Evolutionary conservation across 306 rosid species (phyloP).

Genomic region (Cyamopsis tetragonoloba): DNA sequence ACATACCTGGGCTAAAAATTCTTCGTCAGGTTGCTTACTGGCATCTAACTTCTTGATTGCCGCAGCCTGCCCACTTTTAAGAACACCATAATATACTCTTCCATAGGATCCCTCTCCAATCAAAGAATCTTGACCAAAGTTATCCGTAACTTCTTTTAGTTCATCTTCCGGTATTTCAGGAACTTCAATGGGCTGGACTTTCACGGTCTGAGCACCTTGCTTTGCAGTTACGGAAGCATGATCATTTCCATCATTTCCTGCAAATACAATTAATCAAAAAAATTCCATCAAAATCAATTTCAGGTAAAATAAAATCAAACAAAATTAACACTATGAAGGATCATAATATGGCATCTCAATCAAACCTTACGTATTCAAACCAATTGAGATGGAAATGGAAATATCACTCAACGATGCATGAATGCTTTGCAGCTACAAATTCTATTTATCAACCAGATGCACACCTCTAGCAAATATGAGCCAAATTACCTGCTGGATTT

Average conservation of each 20-base stretch:
- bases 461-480: conserved; percentile 3
- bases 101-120: conserved; percentile 98
- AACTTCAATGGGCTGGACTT: conserved; percentile 81
- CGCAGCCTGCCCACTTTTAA: conserved; percentile 65
- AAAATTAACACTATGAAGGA: background rate
- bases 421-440: background rate
- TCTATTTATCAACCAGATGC: background rate
- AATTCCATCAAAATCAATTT: conserved; percentile 21
- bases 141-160: conserved; percentile 70
- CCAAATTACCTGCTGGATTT: conserved; percentile 62
- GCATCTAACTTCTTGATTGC: conserved; percentile 92
- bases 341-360: background rate
- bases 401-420: background rate
- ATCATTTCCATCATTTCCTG: conserved; percentile 70
- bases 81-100: conserved; percentile 72
- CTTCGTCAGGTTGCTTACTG: conserved; percentile 91
- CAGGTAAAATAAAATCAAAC: background rate
- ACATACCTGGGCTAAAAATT: conserved; percentile 90
- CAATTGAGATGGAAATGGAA: background rate
- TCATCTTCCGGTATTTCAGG: conserved; percentile 66
- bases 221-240: conserved; percentile 57
- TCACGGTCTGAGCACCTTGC: conserved; percentile 64
- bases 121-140: conserved; percentile 65
- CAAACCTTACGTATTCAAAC: background rate
- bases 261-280: conserved; percentile 14